Evolutionary conservation across 768 basidiomycete genomes (phyloP), one percentile per base, ranked within the genome.

Genomic region (Scleroderma bovista): DNA sequence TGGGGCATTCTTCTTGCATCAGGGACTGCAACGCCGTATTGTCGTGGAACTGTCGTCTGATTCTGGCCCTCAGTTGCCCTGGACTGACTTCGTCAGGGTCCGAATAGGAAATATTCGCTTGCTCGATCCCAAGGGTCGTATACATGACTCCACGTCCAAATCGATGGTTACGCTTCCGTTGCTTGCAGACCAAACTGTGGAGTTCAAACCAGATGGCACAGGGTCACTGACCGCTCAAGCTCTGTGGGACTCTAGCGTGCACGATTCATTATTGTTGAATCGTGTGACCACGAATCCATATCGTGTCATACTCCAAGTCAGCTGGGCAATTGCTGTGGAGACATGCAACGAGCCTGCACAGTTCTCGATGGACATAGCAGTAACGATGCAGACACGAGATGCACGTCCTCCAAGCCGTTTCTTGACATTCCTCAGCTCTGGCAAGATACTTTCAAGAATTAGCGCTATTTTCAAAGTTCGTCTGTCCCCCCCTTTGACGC

Each of bases 201-300:
- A 88, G 55, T 93, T 88, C 73, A 83, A 75, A 58, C 76, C 86
- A 1, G 93, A 97, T 67, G 94, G 95, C 3, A 89, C 88, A 8
- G 84, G 89, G 11, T 64, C 67, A 7, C 66, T 97, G 40, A 69
- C 75, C 19, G 84, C 82, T 9, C 79, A 83, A 48, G 86, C 86
- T 2, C 73, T 88, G 6, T 98, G 95, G 94, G 96, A 99, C 69
- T 92, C 91, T 1, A 92, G 93, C 50, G 71, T 90, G 12, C 96
- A 97, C 64, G 83, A 91, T 57, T 93, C 91, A 12, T 65, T 81
- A 15, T 71, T 94, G 39, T 76, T 99, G 53, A 95, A 99, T 65
- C 80, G 85, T 23, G 84, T 93, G 34, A 95, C 93, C 2, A 75
- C 80, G 3, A 62, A 80, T 4, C 81, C 83, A 41, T 90, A 94